phyloP scores from a whole-genome alignment of 805 yeast species.

The Yarrowia yakushimensis region DNA sequence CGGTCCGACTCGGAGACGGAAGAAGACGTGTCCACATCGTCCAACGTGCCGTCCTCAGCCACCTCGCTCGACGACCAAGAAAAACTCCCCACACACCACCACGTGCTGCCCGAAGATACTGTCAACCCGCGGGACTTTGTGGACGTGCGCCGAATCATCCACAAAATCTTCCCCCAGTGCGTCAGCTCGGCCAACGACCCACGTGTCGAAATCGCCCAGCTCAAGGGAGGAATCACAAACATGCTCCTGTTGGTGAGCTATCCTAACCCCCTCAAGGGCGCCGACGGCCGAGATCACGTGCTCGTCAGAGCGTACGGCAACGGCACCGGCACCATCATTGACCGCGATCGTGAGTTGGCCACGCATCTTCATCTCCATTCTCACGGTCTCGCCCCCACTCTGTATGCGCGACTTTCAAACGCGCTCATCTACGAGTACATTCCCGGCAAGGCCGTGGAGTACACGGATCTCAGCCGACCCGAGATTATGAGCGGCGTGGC shows the following conservation, averaged over 20 bases:
- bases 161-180: constrained; percentile 18
- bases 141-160: constrained; percentile 19
- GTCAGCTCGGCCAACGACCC: constrained; percentile 3
- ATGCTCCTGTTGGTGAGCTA: constrained; percentile 32
- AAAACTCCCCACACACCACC: not conserved
- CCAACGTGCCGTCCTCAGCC: constrained; percentile 4
- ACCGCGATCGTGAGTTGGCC: constrained; percentile 68
- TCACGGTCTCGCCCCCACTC: constrained; percentile 61
- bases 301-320: constrained; percentile 70
- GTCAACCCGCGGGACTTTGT: constrained; percentile 18
- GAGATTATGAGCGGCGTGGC: constrained; percentile 57
- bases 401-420: constrained; percentile 64
- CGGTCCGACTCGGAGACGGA: not conserved
- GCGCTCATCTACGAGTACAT: constrained; percentile 70
- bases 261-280: constrained; percentile 27
- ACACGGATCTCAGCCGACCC: constrained; percentile 50
- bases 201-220: constrained; percentile 30
- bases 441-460: constrained; percentile 58
- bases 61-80: not conserved
- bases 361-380: constrained; percentile 62
- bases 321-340: constrained; percentile 68
- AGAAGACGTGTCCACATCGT: not conserved
- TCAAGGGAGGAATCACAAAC: constrained; percentile 43
- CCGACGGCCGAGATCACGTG: constrained; percentile 29
- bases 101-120: constrained; percentile 4